Evolutionary conservation across 2,329 filamentous ascomycete species (phyloP), one percentile per base, ranked within the genome.

Genomic region (Fusarium secorum): DNA sequence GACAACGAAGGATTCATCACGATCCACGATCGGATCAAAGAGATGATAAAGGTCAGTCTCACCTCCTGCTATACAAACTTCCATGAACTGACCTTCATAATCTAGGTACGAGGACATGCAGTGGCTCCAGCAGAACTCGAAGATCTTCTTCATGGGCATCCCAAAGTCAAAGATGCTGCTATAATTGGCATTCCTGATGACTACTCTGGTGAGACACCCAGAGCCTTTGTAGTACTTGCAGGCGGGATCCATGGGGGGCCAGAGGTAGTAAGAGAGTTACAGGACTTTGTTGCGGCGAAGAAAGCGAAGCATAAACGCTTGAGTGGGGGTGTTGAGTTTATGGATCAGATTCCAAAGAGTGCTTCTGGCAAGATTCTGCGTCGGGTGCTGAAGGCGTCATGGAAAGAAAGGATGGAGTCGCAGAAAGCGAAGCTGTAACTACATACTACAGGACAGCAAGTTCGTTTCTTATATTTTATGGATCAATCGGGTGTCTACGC

Each of bases 401-500:
- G 49, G 49, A 39, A 53, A 13, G 35, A 53, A 3, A 39, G 13
- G 15, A 36, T 13, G 20, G 49, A 53, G 4, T 17, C 14, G 2
- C 3, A 28, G 5, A 39, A 2, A 3, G 24, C 49, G 14, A 53
- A 11, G 11, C 15, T 53, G 14, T 39, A 30, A 20, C 7, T 3
- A 13, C 0, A 13, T 3, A 44, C 15, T 18, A 24, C 7, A 18
- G 4, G n/a, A 15, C 14, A 42, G 4, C 3, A 18, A 13, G 7
- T 15, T 13, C 4, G 0, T 4, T 24, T 18, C 1, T 8, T 17
- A 11, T 13, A 11, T 13, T 1, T 3, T 18, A 18, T 42, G 4
- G 4, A 13, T 24, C 0, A 11, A 5, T 11, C 6, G 7, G 4
- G 3, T 11, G 11, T 17, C 1, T 24, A 4, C 6, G 0, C 6